Percentiles rank a stretch among this genome's conserved stretches.
phyloP scores from a whole-genome alignment of 495 filamentous ascomycete genomes.

The Hypoxylon lienhwacheense region DNA sequence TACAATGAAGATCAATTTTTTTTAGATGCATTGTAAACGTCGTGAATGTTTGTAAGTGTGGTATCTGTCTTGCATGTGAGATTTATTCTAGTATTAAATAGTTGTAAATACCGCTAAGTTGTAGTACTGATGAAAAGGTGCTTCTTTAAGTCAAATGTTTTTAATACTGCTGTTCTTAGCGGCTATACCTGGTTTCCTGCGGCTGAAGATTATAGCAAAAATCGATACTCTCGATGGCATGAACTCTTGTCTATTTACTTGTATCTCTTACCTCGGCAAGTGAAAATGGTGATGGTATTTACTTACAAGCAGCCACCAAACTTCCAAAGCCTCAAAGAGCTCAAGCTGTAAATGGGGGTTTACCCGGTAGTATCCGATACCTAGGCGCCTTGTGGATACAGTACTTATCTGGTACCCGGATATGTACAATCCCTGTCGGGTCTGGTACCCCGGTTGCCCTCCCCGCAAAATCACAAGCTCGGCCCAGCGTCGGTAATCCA shows the following conservation, averaged over 20 bases:
- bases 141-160: too few species aligned
- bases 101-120: not conserved
- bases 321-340: slow-evolving; percentile 14
- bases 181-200: not conserved
- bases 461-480: slow-evolving; percentile 61
- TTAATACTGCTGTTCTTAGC: not conserved
- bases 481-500: slow-evolving; percentile 51
- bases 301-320: not conserved
- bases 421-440: slow-evolving; percentile 12
- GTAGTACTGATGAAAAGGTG: too few species aligned
- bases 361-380: slow-evolving; percentile 31
- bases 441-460: slow-evolving; percentile 21
- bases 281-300: not conserved
- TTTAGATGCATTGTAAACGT: not conserved
- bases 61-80: slow-evolving; percentile 8
- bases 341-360: slow-evolving; percentile 4
- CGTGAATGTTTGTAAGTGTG: not conserved
- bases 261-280: slow-evolving; percentile 28
- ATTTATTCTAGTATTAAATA: not conserved
- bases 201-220: slow-evolving; percentile 2
- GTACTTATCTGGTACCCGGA: slow-evolving; percentile 1
- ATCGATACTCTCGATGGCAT: too few species aligned
- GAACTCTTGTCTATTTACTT: too few species aligned
- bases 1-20: slow-evolving; percentile 2
- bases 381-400: not conserved